phyloP scores from a whole-genome alignment of 129 eudicot genomes.

The Oenanthe sinensis region DNA sequence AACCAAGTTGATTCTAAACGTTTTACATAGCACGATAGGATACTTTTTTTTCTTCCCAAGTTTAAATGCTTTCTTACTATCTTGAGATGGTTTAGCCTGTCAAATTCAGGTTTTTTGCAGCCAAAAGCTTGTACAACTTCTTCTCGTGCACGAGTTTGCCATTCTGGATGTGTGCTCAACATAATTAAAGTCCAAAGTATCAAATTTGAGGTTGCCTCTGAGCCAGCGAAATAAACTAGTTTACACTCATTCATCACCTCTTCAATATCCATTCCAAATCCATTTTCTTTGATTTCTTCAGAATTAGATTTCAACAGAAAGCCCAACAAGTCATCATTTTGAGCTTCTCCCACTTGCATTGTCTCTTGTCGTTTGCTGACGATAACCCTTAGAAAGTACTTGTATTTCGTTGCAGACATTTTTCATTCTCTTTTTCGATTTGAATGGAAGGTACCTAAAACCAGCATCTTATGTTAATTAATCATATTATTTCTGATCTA shows the following conservation, averaged over 20 bases:
- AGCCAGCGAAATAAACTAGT: background rate
- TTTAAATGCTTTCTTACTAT: background rate
- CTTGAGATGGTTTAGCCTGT: background rate
- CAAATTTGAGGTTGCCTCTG: background rate
- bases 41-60: no score
- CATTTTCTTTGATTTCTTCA: background rate
- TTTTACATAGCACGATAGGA: background rate
- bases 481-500: no score
- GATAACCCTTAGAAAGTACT: slow-evolving; percentile 1
- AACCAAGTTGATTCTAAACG: background rate
- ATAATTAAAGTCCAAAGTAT: background rate
- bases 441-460: background rate
- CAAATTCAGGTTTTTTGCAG: background rate
- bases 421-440: background rate
- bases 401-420: background rate
- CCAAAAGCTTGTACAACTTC: background rate
- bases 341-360: background rate
- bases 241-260: slow-evolving; percentile 9
- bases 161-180: slow-evolving; percentile 4
- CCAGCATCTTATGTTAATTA: background rate
- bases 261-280: background rate
- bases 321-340: background rate
- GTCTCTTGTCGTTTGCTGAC: slow-evolving; percentile 1
- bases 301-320: background rate
- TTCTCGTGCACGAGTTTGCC: slow-evolving; percentile 1